Percentiles rank a stretch among this genome's conserved stretches.
These are phyloP conservation scores for Vicia villosa DNA, from an alignment of 306 rosid species.

Conservation along the genomic window DNA sequence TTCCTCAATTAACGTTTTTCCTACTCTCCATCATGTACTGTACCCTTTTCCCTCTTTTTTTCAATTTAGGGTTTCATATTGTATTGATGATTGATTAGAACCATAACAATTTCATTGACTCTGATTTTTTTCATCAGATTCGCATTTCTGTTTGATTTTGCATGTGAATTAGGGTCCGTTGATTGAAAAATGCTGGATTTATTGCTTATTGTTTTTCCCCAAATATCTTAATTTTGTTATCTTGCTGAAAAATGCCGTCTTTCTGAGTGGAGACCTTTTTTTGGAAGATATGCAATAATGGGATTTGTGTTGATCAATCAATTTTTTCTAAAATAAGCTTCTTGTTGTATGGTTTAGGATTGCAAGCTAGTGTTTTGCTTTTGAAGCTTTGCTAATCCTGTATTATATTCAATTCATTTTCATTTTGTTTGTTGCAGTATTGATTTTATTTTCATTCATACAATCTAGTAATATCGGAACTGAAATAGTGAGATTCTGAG, in stretches of 20 bases:
- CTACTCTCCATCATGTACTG: neutral
- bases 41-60: neutral
- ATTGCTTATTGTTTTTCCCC: neutral
- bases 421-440: neutral
- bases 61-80: conserved; percentile 7
- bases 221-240: conserved; percentile 38
- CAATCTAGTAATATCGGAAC: neutral
- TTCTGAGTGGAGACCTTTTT: too few relatives aligned
- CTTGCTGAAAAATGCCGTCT: conserved; percentile 48
- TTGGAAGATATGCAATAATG: too few relatives aligned
- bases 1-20: neutral
- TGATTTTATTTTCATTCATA: neutral
- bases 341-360: neutral
- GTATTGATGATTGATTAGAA: neutral
- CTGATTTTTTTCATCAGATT: neutral
- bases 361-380: conserved; percentile 6
- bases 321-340: conserved; percentile 5
- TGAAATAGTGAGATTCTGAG: conserved; percentile 3
- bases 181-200: neutral
- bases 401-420: neutral
- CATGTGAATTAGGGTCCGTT: neutral
- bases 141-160: conserved; percentile 5
- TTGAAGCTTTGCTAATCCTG: neutral
- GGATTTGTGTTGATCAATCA: conserved; percentile 13
- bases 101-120: neutral